Evolutionary conservation across 2,329 filamentous ascomycete genomes (phyloP).

Genomic region (Cytospora schulzeri): DNA sequence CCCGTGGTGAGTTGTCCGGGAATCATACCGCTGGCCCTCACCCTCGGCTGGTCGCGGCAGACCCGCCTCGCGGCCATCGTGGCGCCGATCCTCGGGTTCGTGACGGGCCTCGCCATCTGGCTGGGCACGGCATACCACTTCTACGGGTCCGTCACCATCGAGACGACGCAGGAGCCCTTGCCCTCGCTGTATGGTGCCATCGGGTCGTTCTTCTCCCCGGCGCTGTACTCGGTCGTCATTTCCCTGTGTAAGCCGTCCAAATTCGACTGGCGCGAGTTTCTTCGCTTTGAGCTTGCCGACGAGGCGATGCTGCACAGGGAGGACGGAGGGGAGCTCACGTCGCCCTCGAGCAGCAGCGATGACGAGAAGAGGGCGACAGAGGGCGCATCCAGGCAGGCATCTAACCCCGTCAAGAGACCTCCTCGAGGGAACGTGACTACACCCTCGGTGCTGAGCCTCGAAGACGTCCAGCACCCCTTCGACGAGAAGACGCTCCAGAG

Average conservation of each 20-base stretch:
- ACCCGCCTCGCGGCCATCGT: conserved; percentile 42
- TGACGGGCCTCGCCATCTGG: conserved; percentile 48
- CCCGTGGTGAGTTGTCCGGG: conserved; percentile 36
- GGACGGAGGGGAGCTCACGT: background rate
- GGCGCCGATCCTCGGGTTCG: conserved; percentile 45
- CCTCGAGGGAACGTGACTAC: conserved; percentile 9
- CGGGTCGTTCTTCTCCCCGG: conserved; percentile 48
- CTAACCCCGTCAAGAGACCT: background rate
- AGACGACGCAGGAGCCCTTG: conserved; percentile 42
- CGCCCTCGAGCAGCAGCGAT: conserved; percentile 1
- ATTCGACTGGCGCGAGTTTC: conserved; percentile 43
- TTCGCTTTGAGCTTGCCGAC: conserved; percentile 49
- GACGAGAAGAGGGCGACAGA: background rate
- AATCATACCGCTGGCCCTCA: conserved; percentile 48
- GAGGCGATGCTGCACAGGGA: conserved; percentile 36
- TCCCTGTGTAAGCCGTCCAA: conserved; percentile 42
- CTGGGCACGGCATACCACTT: conserved; percentile 42
- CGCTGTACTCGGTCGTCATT: conserved; percentile 47
- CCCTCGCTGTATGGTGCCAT: conserved; percentile 49
- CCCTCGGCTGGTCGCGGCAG: conserved; percentile 48
- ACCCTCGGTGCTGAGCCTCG: conserved; percentile 33
- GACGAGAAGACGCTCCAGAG: conserved; percentile 38
- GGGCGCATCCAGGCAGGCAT: too few relatives aligned
- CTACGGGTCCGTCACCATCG: conserved; percentile 44
- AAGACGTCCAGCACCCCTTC: conserved; percentile 48